Conservation (phyloP, 345 rosid genomes). For the Aethionema arabicum region DNA sequence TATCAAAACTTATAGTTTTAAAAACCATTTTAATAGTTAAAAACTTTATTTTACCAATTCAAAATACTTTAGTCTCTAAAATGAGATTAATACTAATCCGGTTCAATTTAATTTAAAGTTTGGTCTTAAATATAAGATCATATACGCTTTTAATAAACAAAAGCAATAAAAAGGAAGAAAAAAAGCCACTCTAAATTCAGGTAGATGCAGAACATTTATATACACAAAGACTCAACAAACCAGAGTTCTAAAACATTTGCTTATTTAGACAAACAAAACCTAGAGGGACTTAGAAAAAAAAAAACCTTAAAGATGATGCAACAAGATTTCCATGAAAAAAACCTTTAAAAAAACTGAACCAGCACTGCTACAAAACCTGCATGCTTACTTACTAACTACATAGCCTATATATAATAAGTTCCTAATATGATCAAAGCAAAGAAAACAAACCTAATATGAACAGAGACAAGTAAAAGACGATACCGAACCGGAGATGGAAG, state of each 20-base stretch:
- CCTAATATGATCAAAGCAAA: slow-evolving; percentile 32
- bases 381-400: slow-evolving; percentile 42
- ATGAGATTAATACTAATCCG: too few species aligned
- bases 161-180: neutral
- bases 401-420: neutral
- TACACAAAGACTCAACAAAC: slow-evolving; percentile 26
- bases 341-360: slow-evolving; percentile 34
- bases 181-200: slow-evolving; percentile 14
- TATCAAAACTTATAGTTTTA: too few species aligned
- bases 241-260: slow-evolving; percentile 15
- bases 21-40: too few species aligned
- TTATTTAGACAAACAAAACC: slow-evolving; percentile 25
- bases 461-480: slow-evolving; percentile 30
- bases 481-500: neutral
- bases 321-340: slow-evolving; percentile 33
- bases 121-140: slow-evolving; percentile 1
- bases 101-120: too few species aligned
- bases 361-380: slow-evolving; percentile 64
- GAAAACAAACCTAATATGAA: slow-evolving; percentile 50
- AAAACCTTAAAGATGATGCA: slow-evolving; percentile 24
- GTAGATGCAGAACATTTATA: slow-evolving; percentile 23
- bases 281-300: neutral
- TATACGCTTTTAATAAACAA: slow-evolving; percentile 3
- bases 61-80: too few species aligned
- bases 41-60: too few species aligned